phyloP scores from a whole-genome alignment of 768 basidiomycete species.

The Amanita brunnescens region DNA sequence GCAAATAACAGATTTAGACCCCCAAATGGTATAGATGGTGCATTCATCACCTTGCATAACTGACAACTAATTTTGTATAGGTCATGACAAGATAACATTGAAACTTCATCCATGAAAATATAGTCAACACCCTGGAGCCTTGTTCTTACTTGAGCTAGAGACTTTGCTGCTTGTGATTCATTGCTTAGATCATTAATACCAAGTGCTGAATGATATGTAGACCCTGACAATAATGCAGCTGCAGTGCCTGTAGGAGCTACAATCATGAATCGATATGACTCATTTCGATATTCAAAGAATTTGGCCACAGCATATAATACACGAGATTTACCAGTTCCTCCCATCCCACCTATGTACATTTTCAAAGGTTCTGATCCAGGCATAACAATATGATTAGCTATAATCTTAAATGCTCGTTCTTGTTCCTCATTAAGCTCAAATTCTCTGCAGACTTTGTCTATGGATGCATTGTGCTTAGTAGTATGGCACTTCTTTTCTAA shows the following conservation, averaged over 20 bases:
- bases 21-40: not conserved
- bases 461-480: not conserved
- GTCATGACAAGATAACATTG: not conserved
- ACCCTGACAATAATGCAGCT: constrained; percentile 17
- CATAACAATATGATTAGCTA: constrained; percentile 15
- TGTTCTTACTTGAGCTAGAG: not conserved
- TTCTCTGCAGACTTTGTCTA: constrained; percentile 4
- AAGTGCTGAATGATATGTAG: constrained; percentile 8
- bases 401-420: constrained; percentile 20
- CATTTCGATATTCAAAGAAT: constrained; percentile 14
- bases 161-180: not conserved
- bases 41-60: not conserved
- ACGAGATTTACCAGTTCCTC: constrained; percentile 25
- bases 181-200: constrained; percentile 7
- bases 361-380: constrained; percentile 16
- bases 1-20: constrained; percentile 13
- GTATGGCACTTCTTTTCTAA: constrained; percentile 11
- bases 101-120: not conserved
- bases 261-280: constrained; percentile 12
- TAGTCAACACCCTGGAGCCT: not conserved
- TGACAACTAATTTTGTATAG: not conserved
- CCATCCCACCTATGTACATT: constrained; percentile 27
- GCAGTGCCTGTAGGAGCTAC: constrained; percentile 19
- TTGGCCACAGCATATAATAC: constrained; percentile 19
- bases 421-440: constrained; percentile 22